phyloP scores from a whole-genome alignment of 2,329 filamentous ascomycete species.

The Immersiporthe knoxdaviesiana region DNA sequence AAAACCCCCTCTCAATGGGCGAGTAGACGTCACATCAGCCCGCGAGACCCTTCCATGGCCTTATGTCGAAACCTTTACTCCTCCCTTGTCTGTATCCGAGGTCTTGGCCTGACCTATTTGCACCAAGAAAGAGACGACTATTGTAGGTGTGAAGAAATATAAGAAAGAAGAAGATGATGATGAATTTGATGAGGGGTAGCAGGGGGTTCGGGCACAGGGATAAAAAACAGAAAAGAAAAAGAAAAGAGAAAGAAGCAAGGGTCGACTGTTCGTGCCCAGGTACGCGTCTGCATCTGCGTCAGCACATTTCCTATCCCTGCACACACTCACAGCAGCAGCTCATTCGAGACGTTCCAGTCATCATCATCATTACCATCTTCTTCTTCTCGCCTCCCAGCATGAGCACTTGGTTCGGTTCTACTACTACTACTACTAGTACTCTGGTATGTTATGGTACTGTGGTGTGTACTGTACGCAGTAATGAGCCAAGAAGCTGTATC shows the following conservation, averaged over 20 bases:
- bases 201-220: too few species aligned
- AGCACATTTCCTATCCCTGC: not conserved
- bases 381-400: not conserved
- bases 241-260: not conserved
- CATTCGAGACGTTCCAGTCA: not conserved
- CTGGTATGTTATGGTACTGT: not conserved
- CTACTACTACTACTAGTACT: not conserved
- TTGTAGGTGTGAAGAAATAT: not conserved
- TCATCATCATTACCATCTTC: not conserved
- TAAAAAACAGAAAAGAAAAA: not conserved
- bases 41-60: not conserved
- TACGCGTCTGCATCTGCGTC: not conserved
- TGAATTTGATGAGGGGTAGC: too few species aligned
- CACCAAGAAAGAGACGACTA: not conserved
- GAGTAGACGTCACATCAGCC: slow-evolving; percentile 6
- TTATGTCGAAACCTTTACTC: not conserved
- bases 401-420: not conserved
- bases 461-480: not conserved
- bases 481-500: not conserved
- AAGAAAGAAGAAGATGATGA: not conserved
- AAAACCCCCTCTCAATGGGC: not conserved
- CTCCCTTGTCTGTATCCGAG: not conserved
- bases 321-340: not conserved
- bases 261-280: not conserved
- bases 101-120: not conserved